Base-by-base conservation (phyloP, 2,329 filamentous ascomycete genomes). In the Pochonia chlamydosporia region DNA sequence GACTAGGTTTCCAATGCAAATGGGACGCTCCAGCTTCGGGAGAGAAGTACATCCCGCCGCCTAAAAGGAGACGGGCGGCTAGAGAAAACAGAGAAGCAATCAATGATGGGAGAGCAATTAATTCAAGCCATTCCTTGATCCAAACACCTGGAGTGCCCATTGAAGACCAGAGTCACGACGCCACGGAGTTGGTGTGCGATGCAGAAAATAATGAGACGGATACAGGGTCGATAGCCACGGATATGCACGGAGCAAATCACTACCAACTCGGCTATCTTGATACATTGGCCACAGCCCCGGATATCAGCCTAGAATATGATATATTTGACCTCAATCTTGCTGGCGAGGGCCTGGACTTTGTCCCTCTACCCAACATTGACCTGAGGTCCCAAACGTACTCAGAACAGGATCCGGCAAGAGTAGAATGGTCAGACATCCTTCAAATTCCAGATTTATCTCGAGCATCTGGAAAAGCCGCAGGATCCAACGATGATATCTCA, bases 1-100 rank as follows among this genome's bases (percentile, higher is more conserved):
- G 53, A 35, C 46, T 54, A 25, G 42, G 52, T 35, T 43, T 49
- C 43, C 47, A 56, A 52, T 53, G 51, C 20, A 33, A 46, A 30
- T 53, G 51, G 51, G 16, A 40, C 8, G 23, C 46, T n/a, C 48
- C 50, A 16, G 41, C 24, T 10, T 39, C 48, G 5, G 51, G 51
- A n/a, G 51, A 53, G 40, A 26, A 42, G 1, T 53, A 49, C 18
- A 37, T n/a, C 11, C 51, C 51, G 5, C 51, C 51, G 18, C 48
- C 51, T 2, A 53, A 53, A 35, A 39, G 51, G 20, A 33, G 51
- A 24, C 48, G 51, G 2, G 35, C 46, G 18, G 37, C 43, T 31
- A 49, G 43, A 4, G 46, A 37, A 24, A 46, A 46, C 14, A 24
- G 21, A 25, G n/a, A 11, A 14, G 10, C 16, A 28, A 13, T 28